phyloP scores from a whole-genome alignment of 495 filamentous ascomycete species.

The Penicillium antarcticum region DNA sequence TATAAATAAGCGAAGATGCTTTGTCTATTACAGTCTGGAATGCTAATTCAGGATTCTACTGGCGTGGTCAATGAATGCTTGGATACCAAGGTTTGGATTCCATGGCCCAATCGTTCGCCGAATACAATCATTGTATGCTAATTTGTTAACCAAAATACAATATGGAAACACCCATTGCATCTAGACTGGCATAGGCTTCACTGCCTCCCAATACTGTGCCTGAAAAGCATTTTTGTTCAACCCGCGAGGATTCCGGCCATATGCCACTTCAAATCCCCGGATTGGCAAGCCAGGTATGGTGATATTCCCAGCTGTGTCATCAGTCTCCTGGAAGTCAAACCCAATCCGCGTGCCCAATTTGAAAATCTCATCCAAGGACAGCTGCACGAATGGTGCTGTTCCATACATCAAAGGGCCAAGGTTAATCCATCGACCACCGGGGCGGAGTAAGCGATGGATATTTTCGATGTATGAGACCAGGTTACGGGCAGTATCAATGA shows the following conservation, averaged over 20 bases:
- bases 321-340: constrained; percentile 15
- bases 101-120: too few relatives aligned
- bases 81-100: too few relatives aligned
- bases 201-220: constrained; percentile 23
- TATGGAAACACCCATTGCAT: not conserved
- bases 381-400: constrained; percentile 21
- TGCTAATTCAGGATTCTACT: too few relatives aligned
- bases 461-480: constrained; percentile 41
- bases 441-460: constrained; percentile 34
- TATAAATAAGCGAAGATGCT: too few relatives aligned
- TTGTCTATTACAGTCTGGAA: too few relatives aligned
- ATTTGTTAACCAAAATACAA: not conserved
- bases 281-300: constrained; percentile 5
- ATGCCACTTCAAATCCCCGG: constrained; percentile 15
- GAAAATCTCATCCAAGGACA: constrained; percentile 23
- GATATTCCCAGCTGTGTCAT: constrained; percentile 4
- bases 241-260: constrained; percentile 18
- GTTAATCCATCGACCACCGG: constrained; percentile 45
- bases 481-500: constrained; percentile 50
- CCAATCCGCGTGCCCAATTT: constrained; percentile 11
- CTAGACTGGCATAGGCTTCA: not conserved
- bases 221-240: constrained; percentile 25
- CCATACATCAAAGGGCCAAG: constrained; percentile 38
- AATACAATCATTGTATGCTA: not conserved
- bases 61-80: too few relatives aligned